phyloP scores from a whole-genome alignment of 148 eudicot genomes.

The Silene uniflora region DNA sequence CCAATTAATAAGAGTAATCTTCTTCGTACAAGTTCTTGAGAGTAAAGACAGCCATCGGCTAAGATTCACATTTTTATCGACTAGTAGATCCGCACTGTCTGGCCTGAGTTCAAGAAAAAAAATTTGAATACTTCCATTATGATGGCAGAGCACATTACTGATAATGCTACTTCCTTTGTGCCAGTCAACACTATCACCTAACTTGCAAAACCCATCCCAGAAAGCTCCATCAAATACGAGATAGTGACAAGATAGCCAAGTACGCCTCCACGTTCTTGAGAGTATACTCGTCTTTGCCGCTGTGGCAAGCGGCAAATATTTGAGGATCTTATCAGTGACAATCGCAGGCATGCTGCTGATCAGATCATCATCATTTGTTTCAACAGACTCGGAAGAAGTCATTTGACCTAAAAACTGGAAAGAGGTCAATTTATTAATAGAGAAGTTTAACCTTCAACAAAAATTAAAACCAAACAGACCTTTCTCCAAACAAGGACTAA shows the following conservation, averaged over 20 bases:
- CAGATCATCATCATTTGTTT: background rate
- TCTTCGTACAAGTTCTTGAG: background rate
- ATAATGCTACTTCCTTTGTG: background rate
- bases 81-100: background rate
- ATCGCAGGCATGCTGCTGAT: background rate
- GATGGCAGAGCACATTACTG: background rate
- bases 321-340: background rate
- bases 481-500: too few species aligned
- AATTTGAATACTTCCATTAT: background rate
- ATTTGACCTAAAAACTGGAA: too few species aligned
- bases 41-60: conserved; percentile 9
- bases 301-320: background rate
- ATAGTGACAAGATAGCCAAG: background rate
- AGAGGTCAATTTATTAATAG: too few species aligned
- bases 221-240: background rate
- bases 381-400: background rate
- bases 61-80: background rate
- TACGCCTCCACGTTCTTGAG: background rate
- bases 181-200: background rate
- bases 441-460: background rate
- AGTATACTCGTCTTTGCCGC: background rate
- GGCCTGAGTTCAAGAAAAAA: background rate
- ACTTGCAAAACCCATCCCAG: background rate
- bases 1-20: background rate
- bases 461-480: too few species aligned